Conservation (phyloP, 1,284 basidiomycete genomes). For the Leccinum olivaceoglutinosum region DNA sequence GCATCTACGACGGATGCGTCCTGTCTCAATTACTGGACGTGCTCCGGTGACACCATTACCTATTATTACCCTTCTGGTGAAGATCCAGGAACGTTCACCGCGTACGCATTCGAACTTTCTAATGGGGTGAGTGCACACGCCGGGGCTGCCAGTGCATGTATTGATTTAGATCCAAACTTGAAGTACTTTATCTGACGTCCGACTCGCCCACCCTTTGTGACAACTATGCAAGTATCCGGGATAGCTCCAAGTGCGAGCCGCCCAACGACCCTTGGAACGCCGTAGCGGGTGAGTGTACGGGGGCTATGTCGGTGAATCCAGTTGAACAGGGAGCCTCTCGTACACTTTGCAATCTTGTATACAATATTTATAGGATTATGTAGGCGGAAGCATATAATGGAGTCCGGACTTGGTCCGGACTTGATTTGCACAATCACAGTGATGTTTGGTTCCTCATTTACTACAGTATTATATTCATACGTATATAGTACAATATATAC, state of each 20-base stretch:
- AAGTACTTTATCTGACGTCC: slow-evolving; percentile 2
- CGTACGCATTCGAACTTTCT: slow-evolving; percentile 10
- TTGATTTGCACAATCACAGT: no score
- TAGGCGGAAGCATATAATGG: no score
- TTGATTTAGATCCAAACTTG: neutral
- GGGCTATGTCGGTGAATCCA: slow-evolving; percentile 14
- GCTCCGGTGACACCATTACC: slow-evolving; percentile 11
- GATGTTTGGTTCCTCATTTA: no score
- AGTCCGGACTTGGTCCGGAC: no score
- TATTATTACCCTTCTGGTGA: slow-evolving; percentile 13
- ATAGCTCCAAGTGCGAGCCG: slow-evolving; percentile 10
- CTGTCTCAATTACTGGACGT: slow-evolving; percentile 16
- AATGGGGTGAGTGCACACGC: neutral
- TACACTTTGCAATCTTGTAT: neutral
- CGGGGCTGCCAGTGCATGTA: neutral
- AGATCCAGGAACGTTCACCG: slow-evolving; percentile 13
- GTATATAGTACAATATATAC: no score
- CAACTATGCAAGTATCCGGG: slow-evolving; percentile 4
- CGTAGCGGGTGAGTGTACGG: slow-evolving; percentile 2
- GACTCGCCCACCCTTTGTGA: slow-evolving; percentile 11
- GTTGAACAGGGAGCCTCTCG: slow-evolving; percentile 3
- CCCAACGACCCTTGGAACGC: slow-evolving; percentile 16
- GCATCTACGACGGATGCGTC: slow-evolving; percentile 8
- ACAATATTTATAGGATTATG: no score
- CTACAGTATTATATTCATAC: no score